These are phyloP conservation scores for Salix dunnii DNA, from an alignment of 345 rosid species.

Conservation along the genomic window DNA sequence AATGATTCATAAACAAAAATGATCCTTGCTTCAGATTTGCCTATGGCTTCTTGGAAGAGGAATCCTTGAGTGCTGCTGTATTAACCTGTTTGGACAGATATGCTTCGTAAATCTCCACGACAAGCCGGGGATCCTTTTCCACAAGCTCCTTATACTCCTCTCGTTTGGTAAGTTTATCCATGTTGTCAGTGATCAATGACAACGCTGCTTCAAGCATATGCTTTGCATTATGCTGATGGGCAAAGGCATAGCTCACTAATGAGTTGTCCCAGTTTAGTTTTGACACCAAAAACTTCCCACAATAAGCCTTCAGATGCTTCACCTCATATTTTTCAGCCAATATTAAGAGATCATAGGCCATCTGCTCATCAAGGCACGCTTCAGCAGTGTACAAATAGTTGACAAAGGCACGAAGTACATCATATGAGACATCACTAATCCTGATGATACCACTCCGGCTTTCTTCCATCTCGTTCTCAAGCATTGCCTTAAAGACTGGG, in stretches of 20 bases:
- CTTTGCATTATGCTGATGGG: constrained; percentile 78
- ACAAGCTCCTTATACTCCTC: constrained; percentile 72
- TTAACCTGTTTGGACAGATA: constrained; percentile 67
- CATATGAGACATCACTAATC: constrained; percentile 63
- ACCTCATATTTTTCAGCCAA: constrained; percentile 84
- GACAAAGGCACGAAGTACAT: constrained; percentile 61
- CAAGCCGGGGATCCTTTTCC: constrained; percentile 69
- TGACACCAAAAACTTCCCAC: constrained; percentile 71
- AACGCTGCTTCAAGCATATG: constrained; percentile 61
- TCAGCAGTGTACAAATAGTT: constrained; percentile 75
- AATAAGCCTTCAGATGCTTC: constrained; percentile 66
- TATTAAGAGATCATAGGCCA: constrained; percentile 74
- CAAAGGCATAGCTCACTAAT: constrained; percentile 70
- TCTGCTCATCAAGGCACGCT: constrained; percentile 69
- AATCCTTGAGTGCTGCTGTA: constrained; percentile 53
- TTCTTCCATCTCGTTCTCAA: constrained; percentile 83
- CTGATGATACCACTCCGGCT: constrained; percentile 76
- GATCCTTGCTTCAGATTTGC: background rate
- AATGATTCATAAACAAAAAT: background rate
- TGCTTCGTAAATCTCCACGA: constrained; percentile 75
- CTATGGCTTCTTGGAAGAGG: constrained; percentile 22
- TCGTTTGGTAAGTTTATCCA: constrained; percentile 67
- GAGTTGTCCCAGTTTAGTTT: constrained; percentile 75
- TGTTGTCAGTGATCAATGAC: constrained; percentile 61
- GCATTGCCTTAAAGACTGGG: constrained; percentile 86